Conservation (phyloP, 495 filamentous ascomycete species). For the Aspergillus affinis region DNA sequence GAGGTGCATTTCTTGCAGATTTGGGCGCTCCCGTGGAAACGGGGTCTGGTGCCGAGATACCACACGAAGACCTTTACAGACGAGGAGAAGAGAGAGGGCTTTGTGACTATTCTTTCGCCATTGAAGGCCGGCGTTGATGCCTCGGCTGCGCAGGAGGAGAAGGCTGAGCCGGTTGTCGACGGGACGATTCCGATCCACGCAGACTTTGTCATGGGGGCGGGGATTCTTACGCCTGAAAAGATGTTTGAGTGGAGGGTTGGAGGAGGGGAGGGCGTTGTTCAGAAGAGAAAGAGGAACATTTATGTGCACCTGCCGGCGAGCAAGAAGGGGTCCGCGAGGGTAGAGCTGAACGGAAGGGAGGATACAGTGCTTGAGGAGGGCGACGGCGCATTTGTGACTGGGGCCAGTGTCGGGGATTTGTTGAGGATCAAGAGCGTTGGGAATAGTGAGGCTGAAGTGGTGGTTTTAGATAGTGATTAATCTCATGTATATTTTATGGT, state of each 20-base stretch:
- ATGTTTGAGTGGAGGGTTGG: slow-evolving; percentile 64
- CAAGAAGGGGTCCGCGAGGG: slow-evolving; percentile 64
- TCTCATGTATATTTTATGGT: neutral
- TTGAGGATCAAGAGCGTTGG: slow-evolving; percentile 63
- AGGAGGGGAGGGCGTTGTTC: slow-evolving; percentile 39
- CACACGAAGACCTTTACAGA: slow-evolving; percentile 67
- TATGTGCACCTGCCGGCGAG: slow-evolving; percentile 78
- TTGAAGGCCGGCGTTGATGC: slow-evolving; percentile 62
- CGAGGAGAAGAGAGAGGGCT: slow-evolving; percentile 62
- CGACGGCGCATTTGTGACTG: slow-evolving; percentile 68
- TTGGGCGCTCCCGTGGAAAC: slow-evolving; percentile 71
- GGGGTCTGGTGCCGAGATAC: slow-evolving; percentile 67
- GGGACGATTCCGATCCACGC: slow-evolving; percentile 77
- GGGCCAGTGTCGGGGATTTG: slow-evolving; percentile 57
- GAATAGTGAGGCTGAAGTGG: slow-evolving; percentile 65
- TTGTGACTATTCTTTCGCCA: slow-evolving; percentile 69
- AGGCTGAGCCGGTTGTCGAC: slow-evolving; percentile 52
- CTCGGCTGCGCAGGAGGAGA: slow-evolving; percentile 55
- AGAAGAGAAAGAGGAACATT: slow-evolving; percentile 59
- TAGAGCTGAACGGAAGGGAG: slow-evolving; percentile 61
- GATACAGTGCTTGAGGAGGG: slow-evolving; percentile 65
- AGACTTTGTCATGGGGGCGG: slow-evolving; percentile 75
- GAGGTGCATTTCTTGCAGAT: slow-evolving; percentile 81
- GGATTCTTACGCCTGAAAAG: slow-evolving; percentile 55
- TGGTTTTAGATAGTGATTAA: slow-evolving; percentile 57